These are phyloP conservation scores for Linnemannia schmuckeri DNA, from an alignment of 192 early-diverging fungal genomes.

Conservation along the genomic window DNA sequence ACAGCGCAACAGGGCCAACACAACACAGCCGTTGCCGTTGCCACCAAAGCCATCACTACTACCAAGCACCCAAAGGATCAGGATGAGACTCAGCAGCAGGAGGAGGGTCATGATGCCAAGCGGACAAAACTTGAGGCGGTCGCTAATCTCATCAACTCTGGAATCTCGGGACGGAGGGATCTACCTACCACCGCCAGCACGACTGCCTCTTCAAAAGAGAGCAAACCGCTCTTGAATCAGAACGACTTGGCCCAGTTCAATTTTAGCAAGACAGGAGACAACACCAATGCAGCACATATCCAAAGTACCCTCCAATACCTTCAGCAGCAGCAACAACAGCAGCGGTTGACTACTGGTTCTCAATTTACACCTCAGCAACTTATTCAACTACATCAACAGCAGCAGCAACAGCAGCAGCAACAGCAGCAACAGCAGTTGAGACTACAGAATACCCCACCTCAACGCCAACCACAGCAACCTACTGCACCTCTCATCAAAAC, in stretches of 20 bases:
- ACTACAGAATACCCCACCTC: background rate
- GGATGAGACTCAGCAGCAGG: background rate
- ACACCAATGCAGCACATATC: background rate
- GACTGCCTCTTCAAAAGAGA: background rate
- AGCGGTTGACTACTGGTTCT: background rate
- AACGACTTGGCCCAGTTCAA: conserved; percentile 31
- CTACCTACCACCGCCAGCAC: background rate
- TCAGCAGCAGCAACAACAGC: conserved; percentile 2
- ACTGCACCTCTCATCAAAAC: background rate
- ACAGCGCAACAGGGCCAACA: background rate
- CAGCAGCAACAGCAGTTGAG: background rate
- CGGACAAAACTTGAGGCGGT: conserved; percentile 40
- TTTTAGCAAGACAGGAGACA: background rate
- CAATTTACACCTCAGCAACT: background rate
- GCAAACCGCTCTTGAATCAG: background rate
- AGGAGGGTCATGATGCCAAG: conserved; percentile 32
- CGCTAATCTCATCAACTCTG: conserved; percentile 39
- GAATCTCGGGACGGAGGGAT: background rate
- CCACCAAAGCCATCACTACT: background rate
- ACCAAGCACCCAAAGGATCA: background rate
- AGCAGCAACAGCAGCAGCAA: background rate
- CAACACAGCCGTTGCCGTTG: conserved; percentile 1
- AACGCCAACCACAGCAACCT: background rate
- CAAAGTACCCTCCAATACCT: background rate
- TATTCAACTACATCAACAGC: background rate